Evolutionary conservation across 2,329 filamentous ascomycete species (phyloP), one percentile per base, ranked within the genome.

Genomic region (Aspergillus pseudonomiae): DNA sequence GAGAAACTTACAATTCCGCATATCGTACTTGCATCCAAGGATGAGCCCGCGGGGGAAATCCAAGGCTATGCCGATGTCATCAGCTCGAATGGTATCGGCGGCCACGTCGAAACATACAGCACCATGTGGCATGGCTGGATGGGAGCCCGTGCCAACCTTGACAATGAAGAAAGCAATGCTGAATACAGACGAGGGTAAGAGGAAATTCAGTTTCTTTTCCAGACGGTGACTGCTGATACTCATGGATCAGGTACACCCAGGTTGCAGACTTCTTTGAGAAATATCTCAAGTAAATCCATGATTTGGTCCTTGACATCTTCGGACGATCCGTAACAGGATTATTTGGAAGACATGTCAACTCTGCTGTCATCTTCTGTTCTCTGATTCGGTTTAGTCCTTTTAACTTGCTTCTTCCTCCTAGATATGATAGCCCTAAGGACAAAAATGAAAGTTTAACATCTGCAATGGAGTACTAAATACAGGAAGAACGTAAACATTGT

Each of bases 81-180:
- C 58, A 61, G 62, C 1, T 79, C 77, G 45, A 78, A 74, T n/a
- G 84, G 79, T 2, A 77, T 84, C 63, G 87, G 88, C 71, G 83
- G 88, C 66, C 70, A 81, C 62, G 84, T 90, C 59, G 88, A 91
- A 80, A 87, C 75, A n/a, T 91, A 90, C 71, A 70, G 71, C 28
- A 87, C 87, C 71, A 89, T 90, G 82, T 84, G 88, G 72, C 89
- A 92, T 77, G 89, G 89, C 52, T 92, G 89, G 88, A 92, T 91
- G 89, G 88, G 86, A 1, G 89, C 89, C 1, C 84, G 89, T 30
- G 82, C 85, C 0, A 79, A 91, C 71, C 78, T 91, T 34, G 80
- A 82, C 39, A 80, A 89, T 54, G 78, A 81, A 56, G 78, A 77
- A 50, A 83, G 82, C 48, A 84, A 87, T 72, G 86, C 84, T 75